Evolutionary conservation across 495 filamentous ascomycete species (phyloP).

Genomic region (Trichoderma orchidacearum): DNA sequence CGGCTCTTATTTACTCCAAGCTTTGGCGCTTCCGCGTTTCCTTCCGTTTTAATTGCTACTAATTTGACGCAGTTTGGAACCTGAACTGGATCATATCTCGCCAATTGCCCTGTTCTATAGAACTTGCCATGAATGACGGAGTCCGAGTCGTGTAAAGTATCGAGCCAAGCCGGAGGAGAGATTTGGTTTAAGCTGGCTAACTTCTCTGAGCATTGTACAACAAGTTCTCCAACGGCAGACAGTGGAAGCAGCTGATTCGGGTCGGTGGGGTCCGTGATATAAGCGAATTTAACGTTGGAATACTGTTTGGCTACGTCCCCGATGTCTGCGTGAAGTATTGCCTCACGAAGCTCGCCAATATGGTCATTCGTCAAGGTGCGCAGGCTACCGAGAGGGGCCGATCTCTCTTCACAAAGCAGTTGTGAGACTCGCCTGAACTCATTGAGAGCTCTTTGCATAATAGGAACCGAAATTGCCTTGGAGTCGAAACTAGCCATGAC

Average conservation of each 20-base stretch:
- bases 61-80: conserved; percentile 6
- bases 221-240: conserved; percentile 31
- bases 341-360: background rate
- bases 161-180: background rate
- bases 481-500: conserved; percentile 52
- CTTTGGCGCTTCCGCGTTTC: background rate
- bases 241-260: conserved; percentile 20
- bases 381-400: background rate
- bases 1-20: conserved; percentile 2
- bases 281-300: conserved; percentile 1
- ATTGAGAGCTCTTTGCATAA: conserved; percentile 17
- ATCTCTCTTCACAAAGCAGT: conserved; percentile 16
- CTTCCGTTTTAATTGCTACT: conserved; percentile 6
- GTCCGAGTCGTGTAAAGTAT: background rate
- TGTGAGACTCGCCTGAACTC: conserved; percentile 16
- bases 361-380: background rate
- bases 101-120: conserved; percentile 18
- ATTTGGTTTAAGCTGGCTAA: background rate
- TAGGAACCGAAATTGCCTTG: conserved; percentile 16
- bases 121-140: conserved; percentile 4
- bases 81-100: conserved; percentile 9
- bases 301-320: background rate
- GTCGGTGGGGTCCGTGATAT: conserved; percentile 17
- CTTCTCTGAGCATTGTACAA: conserved; percentile 9
- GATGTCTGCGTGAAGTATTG: background rate